Percentiles rank a stretch among this genome's conserved stretches.
Evolutionary conservation across 257 asterid species (phyloP).

Genomic region (Nicotiana benthamiana): DNA sequence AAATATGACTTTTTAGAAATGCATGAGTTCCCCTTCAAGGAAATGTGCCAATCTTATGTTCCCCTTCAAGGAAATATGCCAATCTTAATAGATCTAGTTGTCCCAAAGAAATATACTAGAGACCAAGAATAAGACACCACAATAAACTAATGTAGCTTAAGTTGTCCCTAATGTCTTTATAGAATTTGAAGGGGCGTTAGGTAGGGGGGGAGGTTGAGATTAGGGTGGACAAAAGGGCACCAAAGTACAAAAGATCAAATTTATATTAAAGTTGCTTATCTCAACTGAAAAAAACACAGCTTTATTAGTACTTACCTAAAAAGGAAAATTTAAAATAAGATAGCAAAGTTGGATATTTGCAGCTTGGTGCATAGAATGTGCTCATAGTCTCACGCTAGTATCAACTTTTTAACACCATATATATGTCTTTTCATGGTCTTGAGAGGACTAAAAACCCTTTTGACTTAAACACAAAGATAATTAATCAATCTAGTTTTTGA

Average conservation of each 20-base stretch:
- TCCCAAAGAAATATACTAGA: background rate
- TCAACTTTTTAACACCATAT: background rate
- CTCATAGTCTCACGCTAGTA: background rate
- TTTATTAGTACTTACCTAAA: constrained; percentile 8
- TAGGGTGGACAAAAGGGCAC: constrained; percentile 18
- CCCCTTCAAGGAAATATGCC: background rate
- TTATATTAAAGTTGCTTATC: background rate
- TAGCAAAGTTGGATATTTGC: background rate
- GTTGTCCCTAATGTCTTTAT: constrained; percentile 22
- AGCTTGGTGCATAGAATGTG: constrained; percentile 42
- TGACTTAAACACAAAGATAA: background rate
- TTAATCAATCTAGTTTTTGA: background rate
- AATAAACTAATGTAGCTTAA: constrained; percentile 10
- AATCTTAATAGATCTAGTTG: background rate
- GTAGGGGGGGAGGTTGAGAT: constrained; percentile 20
- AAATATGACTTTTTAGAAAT: too few relatives aligned
- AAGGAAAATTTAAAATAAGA: background rate
- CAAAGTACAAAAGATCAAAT: constrained; percentile 3
- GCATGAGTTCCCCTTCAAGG: too few relatives aligned
- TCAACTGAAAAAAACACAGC: constrained; percentile 1
- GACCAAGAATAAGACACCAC: background rate
- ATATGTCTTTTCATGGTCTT: constrained; percentile 10
- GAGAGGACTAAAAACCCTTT: constrained; percentile 5
- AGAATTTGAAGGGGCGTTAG: constrained; percentile 33
- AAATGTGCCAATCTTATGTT: too few relatives aligned